phyloP scores from a whole-genome alignment of 495 filamentous ascomycete genomes.

The Lasiosphaeris hirsuta region DNA sequence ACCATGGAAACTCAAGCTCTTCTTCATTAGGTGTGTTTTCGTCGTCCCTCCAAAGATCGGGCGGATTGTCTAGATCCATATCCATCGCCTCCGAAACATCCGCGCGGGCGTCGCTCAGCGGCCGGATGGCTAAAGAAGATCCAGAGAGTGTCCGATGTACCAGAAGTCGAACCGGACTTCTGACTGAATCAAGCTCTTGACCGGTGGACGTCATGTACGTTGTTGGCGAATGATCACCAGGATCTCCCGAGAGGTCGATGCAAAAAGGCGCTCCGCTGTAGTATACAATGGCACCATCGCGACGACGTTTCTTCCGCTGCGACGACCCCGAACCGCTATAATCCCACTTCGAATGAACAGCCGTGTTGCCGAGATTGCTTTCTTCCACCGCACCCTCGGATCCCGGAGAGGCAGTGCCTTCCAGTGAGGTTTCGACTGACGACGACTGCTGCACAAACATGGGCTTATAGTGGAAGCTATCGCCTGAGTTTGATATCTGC shows the following conservation, averaged over 20 bases:
- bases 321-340: constrained; percentile 43
- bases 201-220: constrained; percentile 40
- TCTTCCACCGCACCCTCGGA: constrained; percentile 30
- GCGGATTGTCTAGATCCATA: constrained; percentile 15
- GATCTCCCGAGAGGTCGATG: constrained; percentile 70
- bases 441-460: constrained; percentile 52
- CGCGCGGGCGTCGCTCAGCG: constrained; percentile 33
- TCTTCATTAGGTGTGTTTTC: constrained; percentile 25
- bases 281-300: constrained; percentile 74
- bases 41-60: constrained; percentile 26
- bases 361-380: constrained; percentile 31
- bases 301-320: constrained; percentile 42
- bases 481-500: constrained; percentile 35
- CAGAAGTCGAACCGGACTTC: not conserved
- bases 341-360: constrained; percentile 30
- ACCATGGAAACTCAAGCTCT: constrained; percentile 37
- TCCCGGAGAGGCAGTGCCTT: constrained; percentile 33
- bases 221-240: constrained; percentile 35
- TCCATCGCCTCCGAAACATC: constrained; percentile 14
- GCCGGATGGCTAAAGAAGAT: constrained; percentile 41
- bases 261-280: constrained; percentile 73
- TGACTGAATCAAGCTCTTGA: constrained; percentile 19
- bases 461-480: constrained; percentile 61
- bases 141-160: constrained; percentile 37
- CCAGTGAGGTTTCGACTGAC: constrained; percentile 42